phyloP scores from a whole-genome alignment of 768 basidiomycete species.

The Crucibulum laeve region DNA sequence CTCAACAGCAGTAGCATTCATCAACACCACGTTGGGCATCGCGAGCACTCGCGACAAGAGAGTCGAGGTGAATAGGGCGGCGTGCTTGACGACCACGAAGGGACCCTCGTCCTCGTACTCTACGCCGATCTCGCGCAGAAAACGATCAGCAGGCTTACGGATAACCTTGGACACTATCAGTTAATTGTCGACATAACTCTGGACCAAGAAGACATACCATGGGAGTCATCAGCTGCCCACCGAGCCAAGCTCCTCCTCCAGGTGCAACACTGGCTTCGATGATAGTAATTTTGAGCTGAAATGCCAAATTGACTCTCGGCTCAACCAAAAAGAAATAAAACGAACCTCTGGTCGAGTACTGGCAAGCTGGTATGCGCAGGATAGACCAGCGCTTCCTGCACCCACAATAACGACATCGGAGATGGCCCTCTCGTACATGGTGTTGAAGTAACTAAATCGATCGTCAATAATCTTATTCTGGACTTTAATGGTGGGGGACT shows the following conservation, averaged over 20 bases:
- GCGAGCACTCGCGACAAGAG: slow-evolving; percentile 67
- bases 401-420: slow-evolving; percentile 79
- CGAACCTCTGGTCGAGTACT: slow-evolving; percentile 60
- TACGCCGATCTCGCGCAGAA: slow-evolving; percentile 66
- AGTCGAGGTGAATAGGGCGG: slow-evolving; percentile 78
- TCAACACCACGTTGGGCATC: slow-evolving; percentile 65
- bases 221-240: slow-evolving; percentile 74
- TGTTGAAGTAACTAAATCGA: slow-evolving; percentile 61
- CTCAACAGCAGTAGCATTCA: slow-evolving; percentile 81
- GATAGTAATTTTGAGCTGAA: slow-evolving; percentile 47
- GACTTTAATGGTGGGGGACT: background rate
- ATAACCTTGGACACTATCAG: slow-evolving; percentile 43
- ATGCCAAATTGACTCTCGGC: background rate
- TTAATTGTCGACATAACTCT: background rate
- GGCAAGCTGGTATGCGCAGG: slow-evolving; percentile 71
- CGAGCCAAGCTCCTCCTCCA: slow-evolving; percentile 75
- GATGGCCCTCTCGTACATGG: slow-evolving; percentile 69
- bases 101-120: slow-evolving; percentile 75
- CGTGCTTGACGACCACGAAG: slow-evolving; percentile 80
- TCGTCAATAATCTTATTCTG: background rate
- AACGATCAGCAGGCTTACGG: slow-evolving; percentile 71
- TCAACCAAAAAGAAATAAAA: background rate
- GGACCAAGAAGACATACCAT: slow-evolving; percentile 42
- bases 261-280: slow-evolving; percentile 80
- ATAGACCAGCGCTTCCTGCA: slow-evolving; percentile 65